A percentile compares a stretch with the other conserved stretches of the same genome.
Evolutionary conservation across 2,329 filamentous ascomycete genomes (phyloP).

Genomic region (Xylariaceae sp.): DNA sequence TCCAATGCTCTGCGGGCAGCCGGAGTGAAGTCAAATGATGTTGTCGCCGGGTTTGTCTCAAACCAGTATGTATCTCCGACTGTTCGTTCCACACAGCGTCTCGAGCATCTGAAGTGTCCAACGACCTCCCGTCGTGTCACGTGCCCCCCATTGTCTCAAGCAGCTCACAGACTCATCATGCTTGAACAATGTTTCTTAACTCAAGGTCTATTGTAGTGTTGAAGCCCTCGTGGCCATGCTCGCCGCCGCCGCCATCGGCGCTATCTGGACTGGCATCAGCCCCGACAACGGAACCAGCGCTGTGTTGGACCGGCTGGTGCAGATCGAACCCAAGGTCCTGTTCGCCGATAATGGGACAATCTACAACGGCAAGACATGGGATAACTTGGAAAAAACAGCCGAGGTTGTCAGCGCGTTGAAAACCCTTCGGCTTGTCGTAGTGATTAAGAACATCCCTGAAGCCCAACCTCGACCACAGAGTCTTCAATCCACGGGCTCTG

Average conservation of each 20-base stretch:
- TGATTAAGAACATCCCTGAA: conserved; percentile 62
- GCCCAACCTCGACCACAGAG: conserved; percentile 39
- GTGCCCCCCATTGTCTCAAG: not conserved
- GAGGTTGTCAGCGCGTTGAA: conserved; percentile 65
- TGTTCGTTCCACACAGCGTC: not conserved
- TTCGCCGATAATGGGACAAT: conserved; percentile 73
- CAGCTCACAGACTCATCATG: not conserved
- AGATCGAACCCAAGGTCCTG: conserved; percentile 76
- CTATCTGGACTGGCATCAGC: conserved; percentile 88
- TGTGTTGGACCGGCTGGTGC: conserved; percentile 77
- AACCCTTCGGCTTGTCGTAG: conserved; percentile 63
- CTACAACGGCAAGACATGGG: conserved; percentile 88
- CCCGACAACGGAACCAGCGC: conserved; percentile 89
- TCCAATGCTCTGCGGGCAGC: conserved; percentile 63
- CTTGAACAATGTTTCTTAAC: not conserved
- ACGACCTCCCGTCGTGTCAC: not conserved
- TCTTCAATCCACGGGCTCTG: conserved; percentile 37
- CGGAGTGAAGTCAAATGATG: conserved; percentile 53
- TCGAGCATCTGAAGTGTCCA: not conserved
- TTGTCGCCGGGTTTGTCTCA: conserved; percentile 72
- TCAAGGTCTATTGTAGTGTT: conserved; percentile 34
- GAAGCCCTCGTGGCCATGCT: conserved; percentile 87
- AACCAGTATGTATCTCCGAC: conserved; percentile 53
- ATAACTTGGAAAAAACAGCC: conserved; percentile 71
- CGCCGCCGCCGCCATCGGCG: conserved; percentile 73